Evolutionary conservation across 2,329 filamentous ascomycete species (phyloP), one percentile per base, ranked within the genome.

Genomic region (Sporothrix sp.): DNA sequence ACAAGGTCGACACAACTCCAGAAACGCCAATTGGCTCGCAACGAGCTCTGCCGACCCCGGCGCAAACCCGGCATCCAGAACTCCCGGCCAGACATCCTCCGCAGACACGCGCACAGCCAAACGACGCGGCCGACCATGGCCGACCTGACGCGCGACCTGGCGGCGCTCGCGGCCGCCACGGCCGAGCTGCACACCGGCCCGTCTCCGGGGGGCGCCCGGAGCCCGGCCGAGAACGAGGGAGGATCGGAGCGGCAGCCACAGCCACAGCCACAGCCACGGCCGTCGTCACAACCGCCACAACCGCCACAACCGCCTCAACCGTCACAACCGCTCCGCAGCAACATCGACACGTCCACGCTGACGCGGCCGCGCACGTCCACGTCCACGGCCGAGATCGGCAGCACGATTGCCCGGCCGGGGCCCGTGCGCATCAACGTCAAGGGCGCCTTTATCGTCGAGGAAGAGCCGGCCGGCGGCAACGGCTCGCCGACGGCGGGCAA

Each of bases 341-440:
- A 9, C 9, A n/a, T 16, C 33, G 35, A 4, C n/a, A 43, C 36
- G 4, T 27, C 30, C 36, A 14, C 36, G 21, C 30, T 30, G 52
- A 25, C 45, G 28, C 54, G 67, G 33, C 66, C 64, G 16, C 63
- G 66, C 54, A 71, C 66, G 16, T 64, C 64, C 53, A 78, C 73
- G 32, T 72, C 70, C 55, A 74, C 73, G 10, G 71, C 76, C 58
- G 76, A 79, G 65, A 79, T 81, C 51, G 74, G 79, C 64, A 78
- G 70, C 60, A 76, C 76, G 44, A 76, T 84, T 60, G 76, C 70
- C 49, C 76, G 78, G 59, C 80, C 80, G 2, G 80, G 80, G 21
- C 78, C 85, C 13, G 89, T 96, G 62, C 85, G 87, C 69, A 97
- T 98, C 71, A 97, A 98, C 65, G 91, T 97, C 57, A 82, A 89